Evolutionary conservation across 129 eudicot species (phyloP).

Genomic region (Chrysanthemum makinoi): DNA sequence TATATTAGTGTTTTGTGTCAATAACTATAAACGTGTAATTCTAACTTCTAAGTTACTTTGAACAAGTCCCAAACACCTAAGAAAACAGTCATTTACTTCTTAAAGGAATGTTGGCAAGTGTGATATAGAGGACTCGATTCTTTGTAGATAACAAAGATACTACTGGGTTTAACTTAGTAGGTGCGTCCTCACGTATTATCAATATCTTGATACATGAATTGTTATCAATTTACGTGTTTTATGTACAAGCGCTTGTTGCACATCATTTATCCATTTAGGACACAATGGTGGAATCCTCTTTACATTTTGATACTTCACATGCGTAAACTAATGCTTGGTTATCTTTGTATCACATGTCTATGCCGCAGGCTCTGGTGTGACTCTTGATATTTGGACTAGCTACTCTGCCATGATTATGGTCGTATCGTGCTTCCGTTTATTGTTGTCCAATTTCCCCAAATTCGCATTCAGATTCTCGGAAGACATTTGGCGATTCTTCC

Average conservation of each 20-base stretch:
- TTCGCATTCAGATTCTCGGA: conserved; percentile 62
- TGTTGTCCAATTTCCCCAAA: conserved; percentile 78
- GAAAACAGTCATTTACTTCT: too few relatives aligned
- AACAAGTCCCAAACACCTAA: too few relatives aligned
- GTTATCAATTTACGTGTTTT: neutral
- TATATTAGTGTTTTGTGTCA: too few relatives aligned
- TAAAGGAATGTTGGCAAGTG: conserved; percentile 93
- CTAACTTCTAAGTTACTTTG: too few relatives aligned
- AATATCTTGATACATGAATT: neutral
- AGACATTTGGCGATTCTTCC: conserved; percentile 67
- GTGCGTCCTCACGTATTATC: conserved; percentile 33
- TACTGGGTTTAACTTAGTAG: conserved; percentile 60
- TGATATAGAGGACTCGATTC: conserved; percentile 51
- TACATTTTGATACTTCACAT: neutral
- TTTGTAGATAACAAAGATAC: conserved; percentile 58
- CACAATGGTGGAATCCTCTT: neutral
- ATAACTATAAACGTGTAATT: too few relatives aligned
- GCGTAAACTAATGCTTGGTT: conserved; percentile 7
- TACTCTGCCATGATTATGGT: conserved; percentile 86
- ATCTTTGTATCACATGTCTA: conserved; percentile 25
- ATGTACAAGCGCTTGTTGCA: neutral
- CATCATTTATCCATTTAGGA: neutral
- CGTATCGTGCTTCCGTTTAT: conserved; percentile 76
- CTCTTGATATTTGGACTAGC: conserved; percentile 87
- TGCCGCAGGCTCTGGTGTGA: conserved; percentile 90